Conservation (phyloP, 352 stramenopile genomes). For the Globisporangium yorkense region DNA sequence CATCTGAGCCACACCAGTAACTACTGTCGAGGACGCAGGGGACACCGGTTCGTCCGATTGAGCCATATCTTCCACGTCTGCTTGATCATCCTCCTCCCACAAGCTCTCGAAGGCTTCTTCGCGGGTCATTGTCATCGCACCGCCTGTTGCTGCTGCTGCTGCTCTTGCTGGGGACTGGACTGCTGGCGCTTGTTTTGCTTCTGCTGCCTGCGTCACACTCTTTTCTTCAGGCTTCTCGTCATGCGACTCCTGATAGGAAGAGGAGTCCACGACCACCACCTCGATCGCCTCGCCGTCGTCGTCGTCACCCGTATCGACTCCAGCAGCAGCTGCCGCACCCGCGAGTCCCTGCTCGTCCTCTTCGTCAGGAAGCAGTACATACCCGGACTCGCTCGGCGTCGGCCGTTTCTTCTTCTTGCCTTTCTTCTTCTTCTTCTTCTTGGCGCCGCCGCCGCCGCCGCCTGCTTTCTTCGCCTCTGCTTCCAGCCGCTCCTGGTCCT, state of each 20-base stretch:
- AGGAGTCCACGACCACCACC: neutral
- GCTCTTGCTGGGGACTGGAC: no score
- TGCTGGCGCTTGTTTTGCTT: neutral
- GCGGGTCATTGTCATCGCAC: slow-evolving; percentile 31
- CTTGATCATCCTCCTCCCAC: slow-evolving; percentile 53
- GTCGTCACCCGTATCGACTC: neutral
- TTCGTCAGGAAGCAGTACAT: slow-evolving; percentile 41
- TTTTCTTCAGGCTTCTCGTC: neutral
- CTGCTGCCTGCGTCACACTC: neutral
- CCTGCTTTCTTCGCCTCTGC: slow-evolving; percentile 12
- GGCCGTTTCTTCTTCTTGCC: slow-evolving; percentile 60
- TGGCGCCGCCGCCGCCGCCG: slow-evolving; percentile 7
- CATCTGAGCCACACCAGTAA: neutral
- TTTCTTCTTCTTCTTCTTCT: slow-evolving; percentile 73
- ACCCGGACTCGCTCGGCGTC: slow-evolving; percentile 17
- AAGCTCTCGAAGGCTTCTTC: slow-evolving; percentile 81
- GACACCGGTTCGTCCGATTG: neutral
- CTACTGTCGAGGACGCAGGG: neutral
- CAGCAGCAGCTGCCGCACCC: neutral
- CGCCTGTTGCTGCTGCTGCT: neutral
- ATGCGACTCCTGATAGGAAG: neutral
- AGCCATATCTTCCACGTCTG: neutral
- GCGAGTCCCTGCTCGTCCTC: slow-evolving; percentile 17
- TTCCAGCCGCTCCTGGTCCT: slow-evolving; percentile 24
- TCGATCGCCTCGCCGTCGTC: neutral